Evolutionary conservation across 2,329 filamentous ascomycete genomes (phyloP), one percentile per base, ranked within the genome.

Genomic region (Fusarium transvaalense): DNA sequence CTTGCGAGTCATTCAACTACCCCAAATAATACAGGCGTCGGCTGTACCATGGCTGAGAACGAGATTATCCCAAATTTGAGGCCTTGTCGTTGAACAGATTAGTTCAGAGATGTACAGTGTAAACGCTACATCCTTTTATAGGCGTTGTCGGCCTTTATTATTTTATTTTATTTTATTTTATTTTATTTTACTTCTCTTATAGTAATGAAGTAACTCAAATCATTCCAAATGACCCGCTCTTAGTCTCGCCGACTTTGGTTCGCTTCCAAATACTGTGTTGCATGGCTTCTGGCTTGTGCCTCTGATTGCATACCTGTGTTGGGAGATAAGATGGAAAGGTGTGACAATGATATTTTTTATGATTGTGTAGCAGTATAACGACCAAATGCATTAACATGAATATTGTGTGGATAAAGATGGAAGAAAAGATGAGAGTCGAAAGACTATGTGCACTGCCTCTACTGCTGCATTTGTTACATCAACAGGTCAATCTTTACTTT

Each of bases 21-120:
- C 8, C 19, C 61, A 7, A 12, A 35, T 14, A 15, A 25, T 14
- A 4, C 19, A 1, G 32, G 23, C 3, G 14, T 19, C 10, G 48
- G 53, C 2, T 57, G 67, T 2, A 71, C 73, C 17, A 56, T 72
- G 39, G 69, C 73, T 10, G 72, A 64, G 35, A 72, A 67, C 21
- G 69, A 74, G 52, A 74, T 67, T 2, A 43, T 54, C 1, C 57
- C 72, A 3, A 39, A 37, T 13, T 32, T 15, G 2, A 54, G 42
- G 32, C 25, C 21, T 8, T 38, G n/a, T 5, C 23, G 41, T 19
- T 64, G 4, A 47, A 6, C 8, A 29, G 6, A 6, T 3, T 10
- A 2, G 21, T n/a, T 43, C 5, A 19, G 10, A 1, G 10, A 13
- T 29, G 10, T 43, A 29, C 23, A 23, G 19, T 13, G 9, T 10